These are phyloP conservation scores for Cadophora luteo-olivacea DNA, from an alignment of 2,329 filamentous ascomycete species.

Conservation along the genomic window DNA sequence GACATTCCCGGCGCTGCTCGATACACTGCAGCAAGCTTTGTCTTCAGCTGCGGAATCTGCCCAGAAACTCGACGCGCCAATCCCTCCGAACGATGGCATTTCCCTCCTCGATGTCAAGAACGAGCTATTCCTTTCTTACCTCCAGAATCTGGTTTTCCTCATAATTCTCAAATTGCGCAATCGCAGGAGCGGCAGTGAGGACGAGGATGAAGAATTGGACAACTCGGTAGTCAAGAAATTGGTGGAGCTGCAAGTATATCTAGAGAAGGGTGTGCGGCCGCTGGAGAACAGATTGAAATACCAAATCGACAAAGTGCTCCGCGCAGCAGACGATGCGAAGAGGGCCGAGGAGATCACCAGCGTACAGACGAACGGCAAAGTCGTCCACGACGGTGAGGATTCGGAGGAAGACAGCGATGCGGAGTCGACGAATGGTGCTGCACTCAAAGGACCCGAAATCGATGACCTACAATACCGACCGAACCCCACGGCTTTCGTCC, in stretches of 20 bases:
- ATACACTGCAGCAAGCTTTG: conserved; percentile 63
- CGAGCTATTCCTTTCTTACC: conserved; percentile 93
- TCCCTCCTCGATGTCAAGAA: conserved; percentile 96
- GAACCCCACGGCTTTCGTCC: conserved; percentile 56
- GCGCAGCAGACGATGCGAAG: conserved; percentile 74
- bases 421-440: conserved; percentile 34
- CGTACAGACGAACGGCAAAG: conserved; percentile 24
- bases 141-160: conserved; percentile 91
- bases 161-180: conserved; percentile 81
- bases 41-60: conserved; percentile 68
- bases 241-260: conserved; percentile 87
- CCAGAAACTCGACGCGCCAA: conserved; percentile 65
- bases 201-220: conserved; percentile 55
- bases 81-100: conserved; percentile 84
- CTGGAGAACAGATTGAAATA: conserved; percentile 91
- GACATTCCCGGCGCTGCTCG: conserved; percentile 57
- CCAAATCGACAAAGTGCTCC: conserved; percentile 93
- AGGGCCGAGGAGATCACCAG: conserved; percentile 48
- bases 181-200: conserved; percentile 44
- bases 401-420: conserved; percentile 45
- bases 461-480: conserved; percentile 69
- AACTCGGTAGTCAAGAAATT: conserved; percentile 82
- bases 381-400: conserved; percentile 30
- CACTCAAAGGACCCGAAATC: conserved; percentile 46
- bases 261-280: conserved; percentile 91